These are phyloP conservation scores for Osmozyma mogii DNA, from an alignment of 805 yeast species.

Conservation along the genomic window DNA sequence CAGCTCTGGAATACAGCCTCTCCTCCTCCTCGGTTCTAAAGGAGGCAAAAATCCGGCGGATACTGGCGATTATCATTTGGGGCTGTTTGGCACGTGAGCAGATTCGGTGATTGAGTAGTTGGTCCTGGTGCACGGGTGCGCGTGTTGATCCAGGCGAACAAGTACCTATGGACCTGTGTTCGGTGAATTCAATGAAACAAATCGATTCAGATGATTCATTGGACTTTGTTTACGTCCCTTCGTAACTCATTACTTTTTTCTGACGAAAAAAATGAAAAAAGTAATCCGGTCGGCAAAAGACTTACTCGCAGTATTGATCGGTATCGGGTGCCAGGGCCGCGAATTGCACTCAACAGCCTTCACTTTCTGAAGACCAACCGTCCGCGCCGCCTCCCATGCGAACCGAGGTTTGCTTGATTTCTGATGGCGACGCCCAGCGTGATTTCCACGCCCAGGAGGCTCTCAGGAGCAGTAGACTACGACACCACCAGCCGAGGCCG, in stretches of 20 bases:
- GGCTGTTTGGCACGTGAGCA: no score
- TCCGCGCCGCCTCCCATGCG: constrained; percentile 51
- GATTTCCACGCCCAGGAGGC: constrained; percentile 43
- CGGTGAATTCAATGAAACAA: constrained; percentile 5
- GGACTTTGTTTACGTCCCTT: no score
- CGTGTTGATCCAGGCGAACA: neutral
- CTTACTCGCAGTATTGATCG: constrained; percentile 48
- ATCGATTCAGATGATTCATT: no score
- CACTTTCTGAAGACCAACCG: constrained; percentile 40
- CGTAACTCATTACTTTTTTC: no score
- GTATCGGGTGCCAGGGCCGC: constrained; percentile 57
- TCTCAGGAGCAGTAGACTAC: constrained; percentile 43
- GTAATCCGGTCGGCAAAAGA: no score
- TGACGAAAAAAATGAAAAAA: no score
- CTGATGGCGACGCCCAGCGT: constrained; percentile 56
- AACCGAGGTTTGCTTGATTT: constrained; percentile 25
- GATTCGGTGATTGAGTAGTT: no score
- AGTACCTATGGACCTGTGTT: constrained; percentile 1
- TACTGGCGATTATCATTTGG: constrained; percentile 58
- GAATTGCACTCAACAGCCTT: constrained; percentile 54
- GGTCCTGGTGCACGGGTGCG: neutral
- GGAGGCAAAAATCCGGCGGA: constrained; percentile 71
- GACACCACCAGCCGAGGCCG: no score
- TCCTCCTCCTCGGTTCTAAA: constrained; percentile 86
- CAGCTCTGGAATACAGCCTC: constrained; percentile 63